Conservation (phyloP, 176 grass and related monocot genomes). For the Dendrocalamus sinicus region DNA sequence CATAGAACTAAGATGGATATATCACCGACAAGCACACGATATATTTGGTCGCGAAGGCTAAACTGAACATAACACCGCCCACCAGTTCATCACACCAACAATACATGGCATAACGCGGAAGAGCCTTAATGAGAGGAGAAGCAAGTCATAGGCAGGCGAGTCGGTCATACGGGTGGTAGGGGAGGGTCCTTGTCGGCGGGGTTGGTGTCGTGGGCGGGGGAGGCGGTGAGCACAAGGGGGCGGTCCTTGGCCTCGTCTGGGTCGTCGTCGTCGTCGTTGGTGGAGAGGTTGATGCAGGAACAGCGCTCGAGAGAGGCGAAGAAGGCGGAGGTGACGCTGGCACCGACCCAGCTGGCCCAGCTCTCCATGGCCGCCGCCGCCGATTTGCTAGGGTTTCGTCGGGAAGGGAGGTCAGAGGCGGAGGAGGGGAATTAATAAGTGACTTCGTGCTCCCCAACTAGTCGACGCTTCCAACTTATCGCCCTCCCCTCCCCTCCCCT, state of each 20-base stretch:
- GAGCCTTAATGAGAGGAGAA: not conserved
- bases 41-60: not conserved
- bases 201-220: not conserved
- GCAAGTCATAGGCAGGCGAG: not conserved
- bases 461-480: no score
- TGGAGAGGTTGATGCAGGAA: slow-evolving; percentile 89
- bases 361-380: slow-evolving; percentile 51
- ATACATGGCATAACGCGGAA: not conserved
- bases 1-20: not conserved
- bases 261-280: slow-evolving; percentile 60
- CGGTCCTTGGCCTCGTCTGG: slow-evolving; percentile 58
- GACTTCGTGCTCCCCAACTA: no score
- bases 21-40: not conserved
- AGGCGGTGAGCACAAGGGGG: slow-evolving; percentile 56
- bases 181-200: slow-evolving; percentile 18
- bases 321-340: slow-evolving; percentile 75
- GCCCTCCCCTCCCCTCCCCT: no score
- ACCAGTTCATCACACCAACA: slow-evolving; percentile 8
- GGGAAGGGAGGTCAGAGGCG: not conserved
- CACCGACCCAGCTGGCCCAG: slow-evolving; percentile 59
- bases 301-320: slow-evolving; percentile 88
- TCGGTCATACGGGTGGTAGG: slow-evolving; percentile 50
- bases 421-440: not conserved
- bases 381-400: slow-evolving; percentile 35
- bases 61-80: not conserved